Conservation (phyloP, 176 grass and related monocot genomes). For the Oryza rufipogon region DNA sequence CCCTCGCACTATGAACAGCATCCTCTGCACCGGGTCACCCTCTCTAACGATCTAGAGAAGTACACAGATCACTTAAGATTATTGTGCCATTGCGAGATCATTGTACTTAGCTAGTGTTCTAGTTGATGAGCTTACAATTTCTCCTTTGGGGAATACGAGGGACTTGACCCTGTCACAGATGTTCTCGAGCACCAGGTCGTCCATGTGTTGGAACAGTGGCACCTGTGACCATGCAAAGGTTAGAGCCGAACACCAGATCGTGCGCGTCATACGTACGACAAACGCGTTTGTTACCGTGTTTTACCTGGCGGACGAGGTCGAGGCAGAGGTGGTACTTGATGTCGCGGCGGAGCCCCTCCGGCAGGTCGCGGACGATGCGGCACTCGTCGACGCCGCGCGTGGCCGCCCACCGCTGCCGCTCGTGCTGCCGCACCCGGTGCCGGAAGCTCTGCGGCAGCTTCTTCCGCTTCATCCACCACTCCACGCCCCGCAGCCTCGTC, state of each 20-base stretch:
- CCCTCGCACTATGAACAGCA: constrained; percentile 89
- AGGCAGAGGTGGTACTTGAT: constrained; percentile 97
- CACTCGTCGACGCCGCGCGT: constrained; percentile 80
- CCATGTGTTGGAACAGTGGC: too few relatives aligned
- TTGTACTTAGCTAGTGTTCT: too few relatives aligned
- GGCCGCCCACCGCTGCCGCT: constrained; percentile 94
- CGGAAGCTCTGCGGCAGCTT: constrained; percentile 50
- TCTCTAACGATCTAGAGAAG: constrained; percentile 51
- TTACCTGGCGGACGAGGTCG: constrained; percentile 76
- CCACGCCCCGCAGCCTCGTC: constrained; percentile 55
- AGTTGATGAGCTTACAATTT: too few relatives aligned
- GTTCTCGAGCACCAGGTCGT: too few relatives aligned
- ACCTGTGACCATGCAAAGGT: constrained; percentile 47
- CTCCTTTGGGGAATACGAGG: too few relatives aligned
- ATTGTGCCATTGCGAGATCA: too few relatives aligned
- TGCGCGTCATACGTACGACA: not conserved
- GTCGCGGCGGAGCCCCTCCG: constrained; percentile 78
- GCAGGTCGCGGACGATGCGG: constrained; percentile 70
- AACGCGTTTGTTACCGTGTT: too few relatives aligned
- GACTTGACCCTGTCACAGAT: too few relatives aligned
- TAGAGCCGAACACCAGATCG: not conserved
- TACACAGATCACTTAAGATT: not conserved
- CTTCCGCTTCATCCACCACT: constrained; percentile 92
- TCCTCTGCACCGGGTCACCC: constrained; percentile 72
- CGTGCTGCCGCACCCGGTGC: constrained; percentile 73